Conservation (phyloP, 768 basidiomycete genomes). For the Mycena polygramma region DNA sequence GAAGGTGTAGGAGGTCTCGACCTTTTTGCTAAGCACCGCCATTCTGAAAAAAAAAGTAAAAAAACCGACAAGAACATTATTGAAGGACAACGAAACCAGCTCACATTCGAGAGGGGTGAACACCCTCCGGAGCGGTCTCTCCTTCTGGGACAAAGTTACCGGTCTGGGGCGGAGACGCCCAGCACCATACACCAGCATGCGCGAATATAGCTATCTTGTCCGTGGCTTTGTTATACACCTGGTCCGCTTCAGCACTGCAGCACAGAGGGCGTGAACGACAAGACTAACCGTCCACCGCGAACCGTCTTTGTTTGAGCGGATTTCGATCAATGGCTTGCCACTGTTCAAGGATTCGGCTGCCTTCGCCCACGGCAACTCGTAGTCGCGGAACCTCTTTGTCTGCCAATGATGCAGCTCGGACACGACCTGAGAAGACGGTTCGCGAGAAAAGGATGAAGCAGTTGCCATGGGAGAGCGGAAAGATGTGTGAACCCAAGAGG, state of each 20-base stretch:
- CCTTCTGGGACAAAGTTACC: slow-evolving; percentile 1
- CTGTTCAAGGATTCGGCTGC: background rate
- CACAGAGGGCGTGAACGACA: background rate
- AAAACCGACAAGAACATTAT: too few relatives aligned
- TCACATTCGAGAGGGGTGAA: background rate
- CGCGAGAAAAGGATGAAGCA: too few relatives aligned
- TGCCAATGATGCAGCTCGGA: background rate
- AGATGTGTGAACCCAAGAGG: too few relatives aligned
- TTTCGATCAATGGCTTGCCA: background rate
- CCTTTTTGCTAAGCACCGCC: background rate
- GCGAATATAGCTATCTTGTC: background rate
- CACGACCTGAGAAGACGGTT: background rate
- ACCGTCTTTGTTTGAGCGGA: background rate
- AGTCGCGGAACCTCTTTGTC: background rate
- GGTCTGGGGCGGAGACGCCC: background rate
- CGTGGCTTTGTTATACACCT: background rate
- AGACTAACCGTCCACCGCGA: background rate
- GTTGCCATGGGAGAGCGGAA: too few relatives aligned
- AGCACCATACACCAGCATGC: background rate
- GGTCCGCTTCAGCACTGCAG: background rate
- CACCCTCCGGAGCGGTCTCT: background rate
- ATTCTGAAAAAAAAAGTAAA: too few relatives aligned
- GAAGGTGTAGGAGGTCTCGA: background rate
- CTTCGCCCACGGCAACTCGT: slow-evolving; percentile 1
- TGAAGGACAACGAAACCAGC: background rate